Percentiles rank a stretch among this genome's conserved stretches.
Evolutionary conservation across 2,329 filamentous ascomycete genomes (phyloP).

Genomic region (Diaporthe longicolla): DNA sequence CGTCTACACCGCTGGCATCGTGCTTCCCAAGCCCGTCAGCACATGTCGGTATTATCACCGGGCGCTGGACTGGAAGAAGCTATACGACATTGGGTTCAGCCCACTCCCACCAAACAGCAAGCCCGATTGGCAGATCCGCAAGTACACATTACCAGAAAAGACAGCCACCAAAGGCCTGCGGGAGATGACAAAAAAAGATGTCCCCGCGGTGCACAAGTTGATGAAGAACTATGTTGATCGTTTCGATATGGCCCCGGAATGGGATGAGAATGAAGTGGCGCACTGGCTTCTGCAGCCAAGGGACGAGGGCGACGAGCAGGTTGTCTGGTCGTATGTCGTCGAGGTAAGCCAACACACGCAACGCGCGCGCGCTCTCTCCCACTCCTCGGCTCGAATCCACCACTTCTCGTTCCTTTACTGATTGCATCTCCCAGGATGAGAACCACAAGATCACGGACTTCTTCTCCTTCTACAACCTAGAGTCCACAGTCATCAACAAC

Average conservation of each 20-base stretch:
- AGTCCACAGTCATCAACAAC: conserved; percentile 91
- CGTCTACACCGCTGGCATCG: conserved; percentile 93
- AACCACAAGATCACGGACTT: conserved; percentile 93
- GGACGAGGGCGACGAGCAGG: conserved; percentile 76
- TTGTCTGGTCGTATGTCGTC: conserved; percentile 94
- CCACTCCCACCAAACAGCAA: conserved; percentile 88
- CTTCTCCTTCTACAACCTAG: conserved; percentile 95
- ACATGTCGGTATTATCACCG: conserved; percentile 97
- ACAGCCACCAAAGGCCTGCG: conserved; percentile 83
- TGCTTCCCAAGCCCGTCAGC: conserved; percentile 91
- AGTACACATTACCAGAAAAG: conserved; percentile 84
- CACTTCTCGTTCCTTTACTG: conserved; percentile 3
- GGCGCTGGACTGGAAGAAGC: conserved; percentile 93
- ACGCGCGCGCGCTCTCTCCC: not conserved
- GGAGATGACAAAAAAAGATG: conserved; percentile 83
- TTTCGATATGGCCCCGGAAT: conserved; percentile 88
- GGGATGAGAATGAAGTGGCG: conserved; percentile 82
- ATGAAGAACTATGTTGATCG: conserved; percentile 83
- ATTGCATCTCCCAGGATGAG: conserved; percentile 58
- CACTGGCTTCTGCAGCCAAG: conserved; percentile 89
- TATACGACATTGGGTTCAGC: conserved; percentile 95
- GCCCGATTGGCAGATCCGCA: conserved; percentile 85
- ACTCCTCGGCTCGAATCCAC: not conserved
- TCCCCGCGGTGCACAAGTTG: conserved; percentile 81
- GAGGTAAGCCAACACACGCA: conserved; percentile 66